phyloP scores from a whole-genome alignment of 108 stramenopile species.

The Pseudonitzschia delicatissima region DNA sequence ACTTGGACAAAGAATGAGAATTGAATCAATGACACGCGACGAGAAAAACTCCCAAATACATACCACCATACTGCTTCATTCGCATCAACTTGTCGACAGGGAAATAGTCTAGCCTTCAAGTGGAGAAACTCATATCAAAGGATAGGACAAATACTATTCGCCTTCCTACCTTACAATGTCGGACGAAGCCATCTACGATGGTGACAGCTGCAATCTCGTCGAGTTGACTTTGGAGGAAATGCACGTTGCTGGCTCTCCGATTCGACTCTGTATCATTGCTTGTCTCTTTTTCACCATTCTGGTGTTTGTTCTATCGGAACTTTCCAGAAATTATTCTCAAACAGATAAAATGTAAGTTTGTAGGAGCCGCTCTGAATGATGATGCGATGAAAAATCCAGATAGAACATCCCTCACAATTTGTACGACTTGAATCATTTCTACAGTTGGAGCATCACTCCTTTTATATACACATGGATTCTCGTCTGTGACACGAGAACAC shows the following conservation, averaged over 20 bases:
- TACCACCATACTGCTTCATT: no score
- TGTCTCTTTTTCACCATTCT: neutral
- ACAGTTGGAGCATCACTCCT: conserved; percentile 61
- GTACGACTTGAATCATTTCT: neutral
- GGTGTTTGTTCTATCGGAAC: conserved; percentile 42
- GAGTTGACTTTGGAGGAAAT: neutral
- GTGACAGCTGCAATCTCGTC: neutral
- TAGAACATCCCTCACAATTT: neutral
- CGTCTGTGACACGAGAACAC: conserved; percentile 45
- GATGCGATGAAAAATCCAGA: neutral
- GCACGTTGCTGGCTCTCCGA: neutral
- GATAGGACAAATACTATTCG: neutral
- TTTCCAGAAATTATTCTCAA: conserved; percentile 58
- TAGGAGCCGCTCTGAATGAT: no score
- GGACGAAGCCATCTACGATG: neutral
- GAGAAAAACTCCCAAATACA: no score
- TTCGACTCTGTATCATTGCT: neutral
- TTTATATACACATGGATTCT: conserved; percentile 66
- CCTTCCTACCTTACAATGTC: neutral
- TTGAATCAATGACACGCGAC: no score
- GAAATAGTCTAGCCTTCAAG: no score
- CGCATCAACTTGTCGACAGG: no score
- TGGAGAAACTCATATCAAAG: no score
- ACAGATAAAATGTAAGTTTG: conserved; percentile 53
- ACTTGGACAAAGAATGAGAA: no score